Percentiles rank a stretch among this genome's conserved stretches.
These are phyloP conservation scores for Peterozyma xylosa DNA, from an alignment of 805 yeast species.

Conservation along the genomic window DNA sequence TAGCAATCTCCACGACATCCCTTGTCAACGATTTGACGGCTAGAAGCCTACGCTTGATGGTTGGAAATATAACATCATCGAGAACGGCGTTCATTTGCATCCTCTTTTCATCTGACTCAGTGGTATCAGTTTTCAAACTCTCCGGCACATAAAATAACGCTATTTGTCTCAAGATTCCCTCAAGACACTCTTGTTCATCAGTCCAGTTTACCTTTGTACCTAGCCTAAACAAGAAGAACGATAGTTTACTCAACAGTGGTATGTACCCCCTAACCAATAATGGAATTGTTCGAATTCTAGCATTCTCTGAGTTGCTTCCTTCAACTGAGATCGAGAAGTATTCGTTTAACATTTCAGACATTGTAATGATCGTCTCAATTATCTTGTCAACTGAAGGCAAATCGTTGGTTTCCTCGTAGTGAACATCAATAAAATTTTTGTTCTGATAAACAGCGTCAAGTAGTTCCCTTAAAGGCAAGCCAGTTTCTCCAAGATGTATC, in stretches of 20 bases:
- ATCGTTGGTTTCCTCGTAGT: neutral
- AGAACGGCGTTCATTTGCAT: constrained; percentile 24
- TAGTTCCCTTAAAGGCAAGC: constrained; percentile 27
- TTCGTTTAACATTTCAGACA: constrained; percentile 75
- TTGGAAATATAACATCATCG: constrained; percentile 60
- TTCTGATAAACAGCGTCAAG: constrained; percentile 28
- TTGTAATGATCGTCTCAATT: constrained; percentile 25
- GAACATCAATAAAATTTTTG: constrained; percentile 8
- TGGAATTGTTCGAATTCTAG: constrained; percentile 49
- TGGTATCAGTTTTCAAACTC: constrained; percentile 20
- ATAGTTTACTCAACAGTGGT: constrained; percentile 59
- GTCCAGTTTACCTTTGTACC: constrained; percentile 56
- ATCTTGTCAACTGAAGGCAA: constrained; percentile 15
- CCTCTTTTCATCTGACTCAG: constrained; percentile 13
- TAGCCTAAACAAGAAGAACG: constrained; percentile 57
- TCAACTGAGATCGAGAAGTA: constrained; percentile 56
- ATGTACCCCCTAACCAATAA: constrained; percentile 53
- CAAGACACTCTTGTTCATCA: constrained; percentile 62
- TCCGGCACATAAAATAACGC: constrained; percentile 72
- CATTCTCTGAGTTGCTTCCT: constrained; percentile 22
- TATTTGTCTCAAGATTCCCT: constrained; percentile 57
- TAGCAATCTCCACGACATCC: constrained; percentile 79
- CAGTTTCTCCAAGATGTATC: constrained; percentile 26
- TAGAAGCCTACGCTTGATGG: constrained; percentile 51
- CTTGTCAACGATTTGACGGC: constrained; percentile 47